These are phyloP conservation scores for Themeda triandra DNA, from an alignment of 176 grass and related monocot species.

Conservation along the genomic window DNA sequence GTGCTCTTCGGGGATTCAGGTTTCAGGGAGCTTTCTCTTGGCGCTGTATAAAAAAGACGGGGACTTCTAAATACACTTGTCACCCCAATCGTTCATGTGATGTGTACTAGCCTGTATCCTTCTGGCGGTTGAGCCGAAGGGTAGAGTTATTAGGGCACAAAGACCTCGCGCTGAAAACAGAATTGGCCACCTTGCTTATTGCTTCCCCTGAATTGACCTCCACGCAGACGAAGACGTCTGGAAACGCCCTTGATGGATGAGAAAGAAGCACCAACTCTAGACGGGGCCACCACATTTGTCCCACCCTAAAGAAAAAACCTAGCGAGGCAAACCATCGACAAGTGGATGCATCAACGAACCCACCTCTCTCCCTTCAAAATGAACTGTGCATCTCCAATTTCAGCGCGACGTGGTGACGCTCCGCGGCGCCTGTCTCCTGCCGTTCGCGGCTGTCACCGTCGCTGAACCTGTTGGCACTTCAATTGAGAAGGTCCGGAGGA, in stretches of 20 bases:
- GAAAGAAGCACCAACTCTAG: background rate
- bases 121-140: background rate
- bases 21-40: background rate
- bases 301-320: too few relatives aligned
- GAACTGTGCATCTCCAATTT: too few relatives aligned
- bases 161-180: too few relatives aligned
- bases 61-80: background rate
- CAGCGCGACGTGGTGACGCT: background rate
- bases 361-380: too few relatives aligned
- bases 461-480: background rate
- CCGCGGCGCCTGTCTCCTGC: background rate
- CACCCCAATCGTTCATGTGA: background rate
- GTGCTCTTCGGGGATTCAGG: too few relatives aligned
- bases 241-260: background rate
- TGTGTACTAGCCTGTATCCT: background rate
- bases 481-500: background rate
- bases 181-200: background rate
- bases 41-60: background rate
- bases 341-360: too few relatives aligned
- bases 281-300: too few relatives aligned
- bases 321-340: too few relatives aligned
- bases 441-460: background rate
- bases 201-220: background rate
- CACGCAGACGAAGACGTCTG: background rate
- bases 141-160: background rate